phyloP scores from a whole-genome alignment of 495 filamentous ascomycete species.

The Echria macrotheca region DNA sequence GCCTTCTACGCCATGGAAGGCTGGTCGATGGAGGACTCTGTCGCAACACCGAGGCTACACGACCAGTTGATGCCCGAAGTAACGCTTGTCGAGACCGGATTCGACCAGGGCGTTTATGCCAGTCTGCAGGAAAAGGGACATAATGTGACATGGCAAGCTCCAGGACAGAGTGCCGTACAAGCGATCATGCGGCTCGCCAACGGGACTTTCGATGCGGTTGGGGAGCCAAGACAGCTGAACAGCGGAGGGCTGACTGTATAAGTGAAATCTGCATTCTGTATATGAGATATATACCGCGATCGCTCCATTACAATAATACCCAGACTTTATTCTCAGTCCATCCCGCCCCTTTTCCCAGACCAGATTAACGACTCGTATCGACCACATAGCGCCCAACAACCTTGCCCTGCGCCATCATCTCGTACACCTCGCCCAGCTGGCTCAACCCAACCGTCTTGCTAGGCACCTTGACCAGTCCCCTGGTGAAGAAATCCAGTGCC shows the following conservation, averaged over 20 bases:
- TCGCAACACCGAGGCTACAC: slow-evolving; percentile 67
- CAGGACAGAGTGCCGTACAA: slow-evolving; percentile 65
- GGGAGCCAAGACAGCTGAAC: slow-evolving; percentile 71
- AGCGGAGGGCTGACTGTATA: slow-evolving; percentile 68
- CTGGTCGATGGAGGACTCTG: slow-evolving; percentile 52
- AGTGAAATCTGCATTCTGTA: background rate
- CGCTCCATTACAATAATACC: background rate
- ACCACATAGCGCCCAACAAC: slow-evolving; percentile 88
- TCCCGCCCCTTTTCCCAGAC: background rate
- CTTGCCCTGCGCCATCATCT: slow-evolving; percentile 67
- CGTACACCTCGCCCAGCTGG: slow-evolving; percentile 70
- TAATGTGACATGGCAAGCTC: slow-evolving; percentile 66
- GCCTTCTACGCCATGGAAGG: slow-evolving; percentile 63
- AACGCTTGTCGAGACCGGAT: slow-evolving; percentile 64
- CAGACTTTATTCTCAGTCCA: no score
- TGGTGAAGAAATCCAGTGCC: slow-evolving; percentile 79
- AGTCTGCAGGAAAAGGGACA: slow-evolving; percentile 61
- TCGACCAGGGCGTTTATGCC: slow-evolving; percentile 58
- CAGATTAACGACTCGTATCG: slow-evolving; percentile 50
- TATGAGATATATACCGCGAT: background rate
- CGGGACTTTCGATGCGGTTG: slow-evolving; percentile 54
- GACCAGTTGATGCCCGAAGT: slow-evolving; percentile 75
- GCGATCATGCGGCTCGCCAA: slow-evolving; percentile 59
- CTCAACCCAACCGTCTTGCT: slow-evolving; percentile 77
- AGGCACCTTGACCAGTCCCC: slow-evolving; percentile 78